Evolutionary conservation across 345 rosid species (phyloP), one percentile per base, ranked within the genome.

Genomic region (Eucalyptus decipiens): DNA sequence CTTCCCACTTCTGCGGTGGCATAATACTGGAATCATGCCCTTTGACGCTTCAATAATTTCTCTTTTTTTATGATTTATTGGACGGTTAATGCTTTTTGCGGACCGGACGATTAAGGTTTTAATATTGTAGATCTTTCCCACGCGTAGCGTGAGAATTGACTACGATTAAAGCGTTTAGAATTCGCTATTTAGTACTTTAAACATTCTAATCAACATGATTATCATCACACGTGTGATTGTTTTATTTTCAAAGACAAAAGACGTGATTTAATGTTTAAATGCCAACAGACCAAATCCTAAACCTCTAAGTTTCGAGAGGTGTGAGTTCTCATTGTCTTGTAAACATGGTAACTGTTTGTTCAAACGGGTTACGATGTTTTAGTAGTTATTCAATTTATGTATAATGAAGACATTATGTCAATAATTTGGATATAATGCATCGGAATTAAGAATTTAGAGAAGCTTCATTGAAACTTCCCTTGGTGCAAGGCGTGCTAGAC

Each of bases 321-420:
- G 17, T 69, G 11, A 69, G 42, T 69, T 34, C 1, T 69, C 12
- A 2, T 19, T 9, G 1, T 69, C 23, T 32, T 32, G 10, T 76
- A 7, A 11, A 19, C 3, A 19, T 6, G 16, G 4, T 19, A 18
- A 72, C 2, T 6, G 2, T 72, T 72, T 34, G 43, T 37, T 37
- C 5, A 6, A 4, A 34, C 4, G 0, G 11, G 11, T 3, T 34
- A 11, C 45, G 8, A 19, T 6, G 1, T 37, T 37, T 19, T 72
- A 37, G 9, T 1, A 21, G 0, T 76, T 3, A 37, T 37, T 76
- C 24, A 76, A 62, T 62, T 11, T 2, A 19, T 37, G 28, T 11
- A 76, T 37, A 4, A 26, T 72, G 26, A 72, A 72, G 24, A 72
- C 4, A 3, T 72, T 3, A 72, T 72, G 28, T 72, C 15, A 1